A percentile compares a stretch with the other conserved stretches of the same genome.
Evolutionary conservation across 1,139 yeast genomes (phyloP).

Genomic region (Sugiyamaella novakii): DNA sequence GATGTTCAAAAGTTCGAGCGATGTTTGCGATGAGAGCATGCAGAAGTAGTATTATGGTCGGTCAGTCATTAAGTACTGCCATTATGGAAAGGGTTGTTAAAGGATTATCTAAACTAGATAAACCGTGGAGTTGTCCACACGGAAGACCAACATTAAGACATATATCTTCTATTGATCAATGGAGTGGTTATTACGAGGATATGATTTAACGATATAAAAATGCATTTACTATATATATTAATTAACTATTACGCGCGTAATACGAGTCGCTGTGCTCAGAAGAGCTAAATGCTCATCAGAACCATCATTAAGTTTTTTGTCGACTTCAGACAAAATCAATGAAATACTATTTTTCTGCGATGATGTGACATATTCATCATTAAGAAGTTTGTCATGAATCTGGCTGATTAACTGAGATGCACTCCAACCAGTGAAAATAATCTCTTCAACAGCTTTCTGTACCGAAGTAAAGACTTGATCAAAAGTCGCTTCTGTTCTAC

Average conservation of each 20-base stretch:
- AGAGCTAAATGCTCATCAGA: slow-evolving; percentile 89
- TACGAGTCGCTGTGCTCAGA: slow-evolving; percentile 64
- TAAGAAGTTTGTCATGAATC: slow-evolving; percentile 70
- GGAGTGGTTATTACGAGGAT: slow-evolving; percentile 22
- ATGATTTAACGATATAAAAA: slow-evolving; percentile 32
- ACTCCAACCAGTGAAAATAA: slow-evolving; percentile 81
- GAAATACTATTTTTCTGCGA: slow-evolving; percentile 67
- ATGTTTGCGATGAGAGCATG: slow-evolving; percentile 97
- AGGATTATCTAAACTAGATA: slow-evolving; percentile 70
- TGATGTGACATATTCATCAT: slow-evolving; percentile 57
- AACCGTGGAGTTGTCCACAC: slow-evolving; percentile 99
- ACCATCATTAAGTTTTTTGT: slow-evolving; percentile 75
- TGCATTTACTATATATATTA: slow-evolving; percentile 8
- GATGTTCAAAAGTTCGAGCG: slow-evolving; percentile 75
- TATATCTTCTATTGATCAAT: slow-evolving; percentile 53
- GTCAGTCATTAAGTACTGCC: slow-evolving; percentile 58
- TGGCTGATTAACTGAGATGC: slow-evolving; percentile 79
- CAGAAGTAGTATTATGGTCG: slow-evolving; percentile 91
- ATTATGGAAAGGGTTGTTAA: slow-evolving; percentile 70
- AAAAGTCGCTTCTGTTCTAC: slow-evolving; percentile 25
- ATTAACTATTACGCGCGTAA: slow-evolving; percentile 37
- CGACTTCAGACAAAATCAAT: slow-evolving; percentile 68
- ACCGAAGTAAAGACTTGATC: slow-evolving; percentile 47
- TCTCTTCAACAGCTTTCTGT: slow-evolving; percentile 52
- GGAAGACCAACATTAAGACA: slow-evolving; percentile 98